A percentile compares a stretch with the other conserved stretches of the same genome.
Conservation (phyloP, 768 basidiomycete genomes). For the Heimioporus sp. region DNA sequence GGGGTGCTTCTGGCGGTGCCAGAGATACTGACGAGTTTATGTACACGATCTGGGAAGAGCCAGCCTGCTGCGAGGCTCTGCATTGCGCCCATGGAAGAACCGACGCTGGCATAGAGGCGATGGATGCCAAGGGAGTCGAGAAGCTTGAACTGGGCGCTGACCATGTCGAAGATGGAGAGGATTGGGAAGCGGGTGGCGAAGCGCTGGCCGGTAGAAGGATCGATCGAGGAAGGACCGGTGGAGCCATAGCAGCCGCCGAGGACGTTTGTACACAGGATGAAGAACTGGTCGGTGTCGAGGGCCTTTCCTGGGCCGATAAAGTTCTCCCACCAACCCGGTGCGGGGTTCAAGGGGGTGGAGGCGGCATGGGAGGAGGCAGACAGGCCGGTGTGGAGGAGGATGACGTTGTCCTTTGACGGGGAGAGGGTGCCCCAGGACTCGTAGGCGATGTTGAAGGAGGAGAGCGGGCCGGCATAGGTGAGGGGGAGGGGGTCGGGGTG, state of each 20-base stretch:
- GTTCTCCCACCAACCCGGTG: conserved; percentile 97
- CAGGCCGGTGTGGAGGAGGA: conserved; percentile 93
- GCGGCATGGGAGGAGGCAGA: conserved; percentile 96
- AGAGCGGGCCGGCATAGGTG: conserved; percentile 57
- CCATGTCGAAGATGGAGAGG: conserved; percentile 96
- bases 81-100: conserved; percentile 98
- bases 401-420: conserved; percentile 75
- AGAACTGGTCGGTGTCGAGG: conserved; percentile 90
- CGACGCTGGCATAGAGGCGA: conserved; percentile 89
- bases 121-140: conserved; percentile 83
- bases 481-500: conserved; percentile 63
- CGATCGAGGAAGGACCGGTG: conserved; percentile 87
- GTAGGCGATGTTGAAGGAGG: conserved; percentile 86
- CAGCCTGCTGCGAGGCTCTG: conserved; percentile 95
- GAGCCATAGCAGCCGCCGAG: conserved; percentile 97
- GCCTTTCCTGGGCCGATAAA: conserved; percentile 96
- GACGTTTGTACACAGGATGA: conserved; percentile 94
- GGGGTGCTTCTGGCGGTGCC: conserved; percentile 93
- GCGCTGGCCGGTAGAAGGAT: conserved; percentile 61
- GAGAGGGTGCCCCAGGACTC: conserved; percentile 97
- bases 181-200: conserved; percentile 94
- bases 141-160: conserved; percentile 84
- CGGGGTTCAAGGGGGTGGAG: conserved; percentile 68
- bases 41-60: conserved; percentile 85
- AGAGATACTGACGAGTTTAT: conserved; percentile 90